Evolutionary conservation across 371 early-diverging fungal genomes (phyloP).

Genomic region (Rhizopus delemar): DNA sequence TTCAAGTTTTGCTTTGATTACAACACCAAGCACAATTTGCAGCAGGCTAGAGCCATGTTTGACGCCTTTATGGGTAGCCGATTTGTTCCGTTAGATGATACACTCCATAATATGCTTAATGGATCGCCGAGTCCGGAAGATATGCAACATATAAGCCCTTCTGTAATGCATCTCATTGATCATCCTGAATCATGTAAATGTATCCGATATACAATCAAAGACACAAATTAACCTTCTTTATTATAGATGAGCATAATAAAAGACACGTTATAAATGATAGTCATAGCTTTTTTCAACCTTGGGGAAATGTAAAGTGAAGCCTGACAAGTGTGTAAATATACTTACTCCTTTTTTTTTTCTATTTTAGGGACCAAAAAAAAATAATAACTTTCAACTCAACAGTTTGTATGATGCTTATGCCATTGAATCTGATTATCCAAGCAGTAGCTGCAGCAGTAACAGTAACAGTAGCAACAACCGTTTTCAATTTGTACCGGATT

Average conservation of each 20-base stretch:
- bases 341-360: background rate
- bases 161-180: constrained; percentile 31
- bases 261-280: constrained; percentile 7
- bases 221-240: background rate
- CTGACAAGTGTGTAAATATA: background rate
- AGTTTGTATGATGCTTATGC: background rate
- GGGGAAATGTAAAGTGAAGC: constrained; percentile 3
- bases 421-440: constrained; percentile 5
- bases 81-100: constrained; percentile 28
- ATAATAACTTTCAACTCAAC: background rate
- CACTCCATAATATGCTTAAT: constrained; percentile 19
- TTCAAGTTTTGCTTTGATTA: constrained; percentile 22
- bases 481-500: constrained; percentile 1
- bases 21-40: constrained; percentile 17
- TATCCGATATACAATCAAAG: background rate
- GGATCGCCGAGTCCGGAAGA: constrained; percentile 27
- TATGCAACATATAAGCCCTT: constrained; percentile 29
- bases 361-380: background rate
- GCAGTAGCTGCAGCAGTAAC: constrained; percentile 6
- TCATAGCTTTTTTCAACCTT: constrained; percentile 8
- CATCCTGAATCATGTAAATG: constrained; percentile 30
- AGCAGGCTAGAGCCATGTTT: constrained; percentile 21
- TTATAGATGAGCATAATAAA: constrained; percentile 15
- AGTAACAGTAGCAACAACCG: constrained; percentile 6
- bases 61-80: constrained; percentile 23